Base-by-base conservation (phyloP, 2,329 filamentous ascomycete species). In the Cercospora sp. region DNA sequence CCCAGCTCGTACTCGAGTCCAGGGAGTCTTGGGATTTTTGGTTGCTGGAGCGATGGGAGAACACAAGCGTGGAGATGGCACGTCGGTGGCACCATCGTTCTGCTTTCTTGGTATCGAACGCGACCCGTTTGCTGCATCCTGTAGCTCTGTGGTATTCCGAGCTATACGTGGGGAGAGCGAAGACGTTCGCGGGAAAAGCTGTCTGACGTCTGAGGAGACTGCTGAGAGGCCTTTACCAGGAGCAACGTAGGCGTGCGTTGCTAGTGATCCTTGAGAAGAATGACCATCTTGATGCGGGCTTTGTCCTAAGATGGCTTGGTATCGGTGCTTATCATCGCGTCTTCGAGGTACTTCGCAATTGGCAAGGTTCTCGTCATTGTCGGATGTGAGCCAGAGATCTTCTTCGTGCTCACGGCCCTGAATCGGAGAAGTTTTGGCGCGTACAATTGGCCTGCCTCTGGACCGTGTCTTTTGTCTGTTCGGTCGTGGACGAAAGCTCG, bases 351-450 rank as follows among this genome's bases (percentile, higher is more conserved):
- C 18, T 12, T 72, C 67, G 30, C 68, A 3, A 28, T 16, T 12
- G 12, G 49, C 9, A 55, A 1, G 16, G 10, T 21, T 10, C 16
- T 59, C 60, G 1, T 77, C 74, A 1, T 72, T 70, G 9, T 74
- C 72, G 7, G 74, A 75, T 0, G 77, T 79, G 24, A 78, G 70
- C 77, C 77, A 79, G 26, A 73, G 67, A 34, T 74, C 68, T 24
- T 60, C 34, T 9, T 72, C 70, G 16, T 26, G 8, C 21, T 8
- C 34, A 30, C n/a, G 9, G 6, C 24, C n/a, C 32, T 57, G 13
- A 3, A 12, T 5, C 32, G 16, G 49, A 7, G 24, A 28, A 28
- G 12, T 7, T 55, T 55, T 21, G 16, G 49, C 49, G 24, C 24
- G 12, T 12, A 8, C 7, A 9, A 34, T 18, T 5, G n/a, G 9